Evolutionary conservation across 176 grass and related monocot species (phyloP), one percentile per base, ranked within the genome.

Genomic region (Phoenix roebelenii): DNA sequence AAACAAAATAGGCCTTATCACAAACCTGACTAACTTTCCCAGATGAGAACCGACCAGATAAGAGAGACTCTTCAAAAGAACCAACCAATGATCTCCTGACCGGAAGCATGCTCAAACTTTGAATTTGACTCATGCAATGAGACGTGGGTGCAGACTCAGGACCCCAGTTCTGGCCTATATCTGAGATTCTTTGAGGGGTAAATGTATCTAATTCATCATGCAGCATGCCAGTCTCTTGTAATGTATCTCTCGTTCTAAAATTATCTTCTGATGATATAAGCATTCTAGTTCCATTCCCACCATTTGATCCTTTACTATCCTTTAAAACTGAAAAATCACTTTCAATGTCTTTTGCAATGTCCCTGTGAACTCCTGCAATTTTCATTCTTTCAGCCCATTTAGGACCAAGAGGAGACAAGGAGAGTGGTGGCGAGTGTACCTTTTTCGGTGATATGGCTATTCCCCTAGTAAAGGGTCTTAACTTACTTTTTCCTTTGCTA

Each of bases 61-160:
- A 67, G 49, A 97, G 93, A 65, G 93, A 97, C 70, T 97, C 93
- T 74, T 97, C 93, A 76, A 97, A 97, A 24, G 93, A 97, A 25
- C 87, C 93, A 73, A 97, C 76, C 50, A 97, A 63, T 0, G 87
- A 97, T 56, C 93, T 85, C 61, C 87, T 78, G 22, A 83, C 66
- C 70, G 81, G 87, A 49, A 73, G 30, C 50, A 79, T 51, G 57
- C 69, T 70, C 35, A 72, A 82, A 72, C 72, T 74, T 70, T 61
- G 65, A 22, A 76, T 22, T 55, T 70, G 77, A 73, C 61, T 77
- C 55, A 59, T 49, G 75, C 26, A 35, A 4, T 53, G 75, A 44
- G 78, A 71, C 19, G 60, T n/a, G 62, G 72, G 72, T 3, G 64
- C 30, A 58, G 82, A 79, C 55, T 82, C 75, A 30, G 30, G 59